A percentile compares a stretch with the other conserved stretches of the same genome.
These are phyloP conservation scores for Trichocladium uniseriatum DNA, from an alignment of 495 filamentous ascomycete genomes.

Conservation along the genomic window DNA sequence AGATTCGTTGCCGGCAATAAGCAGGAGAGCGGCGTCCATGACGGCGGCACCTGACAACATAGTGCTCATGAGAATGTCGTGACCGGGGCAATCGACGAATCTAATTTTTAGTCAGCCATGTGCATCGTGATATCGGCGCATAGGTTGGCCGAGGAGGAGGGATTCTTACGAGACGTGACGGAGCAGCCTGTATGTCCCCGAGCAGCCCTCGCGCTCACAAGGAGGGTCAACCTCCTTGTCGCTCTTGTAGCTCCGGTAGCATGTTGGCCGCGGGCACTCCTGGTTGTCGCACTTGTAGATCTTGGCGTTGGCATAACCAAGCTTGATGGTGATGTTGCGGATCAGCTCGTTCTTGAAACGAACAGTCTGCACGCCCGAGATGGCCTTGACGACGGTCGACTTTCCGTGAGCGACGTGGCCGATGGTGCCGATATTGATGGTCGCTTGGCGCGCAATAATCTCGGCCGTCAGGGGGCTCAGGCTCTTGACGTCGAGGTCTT, in stretches of 20 bases:
- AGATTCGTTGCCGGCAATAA: constrained; percentile 97
- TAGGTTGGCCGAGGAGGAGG: neutral
- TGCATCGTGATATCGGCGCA: neutral
- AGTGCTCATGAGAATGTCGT: constrained; percentile 99
- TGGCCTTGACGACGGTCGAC: constrained; percentile 96
- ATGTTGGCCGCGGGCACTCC: constrained; percentile 85
- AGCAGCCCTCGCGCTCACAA: constrained; percentile 88
- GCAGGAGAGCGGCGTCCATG: constrained; percentile 94
- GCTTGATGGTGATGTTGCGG: constrained; percentile 98
- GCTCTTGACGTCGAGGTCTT: constrained; percentile 65
- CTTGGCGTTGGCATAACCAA: constrained; percentile 98
- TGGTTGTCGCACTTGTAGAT: constrained; percentile 96
- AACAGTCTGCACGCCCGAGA: constrained; percentile 96
- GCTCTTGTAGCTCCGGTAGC: constrained; percentile 95
- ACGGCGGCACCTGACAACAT: constrained; percentile 99
- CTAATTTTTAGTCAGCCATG: constrained; percentile 30
- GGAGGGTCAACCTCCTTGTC: constrained; percentile 95
- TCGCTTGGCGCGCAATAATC: constrained; percentile 94
- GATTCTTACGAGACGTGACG: constrained; percentile 75
- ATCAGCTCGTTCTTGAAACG: constrained; percentile 99
- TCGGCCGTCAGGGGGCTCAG: constrained; percentile 85
- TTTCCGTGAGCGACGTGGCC: constrained; percentile 98
- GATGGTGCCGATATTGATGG: constrained; percentile 98
- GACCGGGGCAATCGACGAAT: constrained; percentile 97
- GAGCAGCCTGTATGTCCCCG: constrained; percentile 71